Evolutionary conservation across 2,329 filamentous ascomycete species (phyloP).

Genomic region (Alternaria hordeiaustralica): DNA sequence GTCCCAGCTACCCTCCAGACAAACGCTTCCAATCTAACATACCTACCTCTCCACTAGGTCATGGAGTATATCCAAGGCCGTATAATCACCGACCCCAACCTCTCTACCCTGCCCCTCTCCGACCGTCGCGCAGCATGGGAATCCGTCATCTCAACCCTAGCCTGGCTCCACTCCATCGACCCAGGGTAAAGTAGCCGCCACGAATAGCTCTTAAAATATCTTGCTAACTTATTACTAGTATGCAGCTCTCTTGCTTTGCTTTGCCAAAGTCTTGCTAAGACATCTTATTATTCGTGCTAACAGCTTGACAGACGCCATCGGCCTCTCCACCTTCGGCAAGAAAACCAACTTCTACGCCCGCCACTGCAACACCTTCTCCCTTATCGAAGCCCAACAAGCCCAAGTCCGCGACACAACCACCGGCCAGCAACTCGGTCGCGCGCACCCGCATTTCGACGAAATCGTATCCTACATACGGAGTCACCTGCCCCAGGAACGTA

Average conservation of each 20-base stretch:
- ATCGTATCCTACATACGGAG: conserved; percentile 79
- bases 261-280: no score
- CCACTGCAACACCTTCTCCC: conserved; percentile 81
- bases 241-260: no score
- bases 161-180: conserved; percentile 79
- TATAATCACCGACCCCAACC: conserved; percentile 85
- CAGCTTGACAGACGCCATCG: conserved; percentile 68
- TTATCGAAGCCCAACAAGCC: conserved; percentile 80
- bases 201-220: no score
- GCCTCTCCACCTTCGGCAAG: conserved; percentile 75
- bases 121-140: conserved; percentile 61
- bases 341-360: conserved; percentile 79
- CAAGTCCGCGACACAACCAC: conserved; percentile 76
- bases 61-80: conserved; percentile 95
- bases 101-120: conserved; percentile 69
- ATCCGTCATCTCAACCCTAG: conserved; percentile 75
- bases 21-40: background rate
- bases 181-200: no score
- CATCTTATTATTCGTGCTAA: no score
- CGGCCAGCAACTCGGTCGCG: conserved; percentile 68
- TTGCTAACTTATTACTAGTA: no score
- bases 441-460: conserved; percentile 77
- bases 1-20: background rate
- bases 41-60: conserved; percentile 53
- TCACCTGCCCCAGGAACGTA: conserved; percentile 70